A percentile compares a stretch with the other conserved stretches of the same genome.
Evolutionary conservation across 345 rosid genomes (phyloP).

Genomic region (Lepidium aucheri): DNA sequence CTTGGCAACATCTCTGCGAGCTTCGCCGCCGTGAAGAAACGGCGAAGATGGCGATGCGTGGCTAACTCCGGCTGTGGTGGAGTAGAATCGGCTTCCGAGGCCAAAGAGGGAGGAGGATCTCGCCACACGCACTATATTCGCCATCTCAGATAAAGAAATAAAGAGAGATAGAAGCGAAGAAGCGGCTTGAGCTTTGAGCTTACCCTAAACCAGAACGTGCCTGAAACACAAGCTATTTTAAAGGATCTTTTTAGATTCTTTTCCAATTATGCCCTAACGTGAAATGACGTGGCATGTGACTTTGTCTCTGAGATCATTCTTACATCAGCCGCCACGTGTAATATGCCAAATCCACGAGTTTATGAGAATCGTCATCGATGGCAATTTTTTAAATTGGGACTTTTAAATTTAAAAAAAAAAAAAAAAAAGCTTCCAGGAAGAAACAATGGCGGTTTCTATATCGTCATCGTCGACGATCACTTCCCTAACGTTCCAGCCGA

Average conservation of each 20-base stretch:
- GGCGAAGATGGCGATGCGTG: slow-evolving; percentile 5
- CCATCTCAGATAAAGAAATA: slow-evolving; percentile 32
- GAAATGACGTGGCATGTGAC: slow-evolving; percentile 15
- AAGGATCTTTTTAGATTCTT: slow-evolving; percentile 8
- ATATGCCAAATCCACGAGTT: slow-evolving; percentile 26
- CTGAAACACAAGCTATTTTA: background rate
- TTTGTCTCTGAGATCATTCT: background rate
- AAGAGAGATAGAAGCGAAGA: background rate
- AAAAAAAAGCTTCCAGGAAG: background rate
- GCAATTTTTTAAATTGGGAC: background rate
- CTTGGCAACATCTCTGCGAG: slow-evolving; percentile 33
- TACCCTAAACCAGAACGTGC: slow-evolving; percentile 14
- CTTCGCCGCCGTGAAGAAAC: slow-evolving; percentile 22
- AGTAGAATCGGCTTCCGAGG: slow-evolving; percentile 16
- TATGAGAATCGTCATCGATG: background rate
- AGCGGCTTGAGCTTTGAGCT: slow-evolving; percentile 2
- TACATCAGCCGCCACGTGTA: slow-evolving; percentile 29
- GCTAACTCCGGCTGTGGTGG: slow-evolving; percentile 14
- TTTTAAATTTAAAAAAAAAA: background rate
- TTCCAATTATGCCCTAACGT: slow-evolving; percentile 1
- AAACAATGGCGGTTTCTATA: slow-evolving; percentile 41
- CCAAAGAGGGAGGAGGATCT: slow-evolving; percentile 30
- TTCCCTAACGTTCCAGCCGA: slow-evolving; percentile 12
- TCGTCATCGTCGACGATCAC: slow-evolving; percentile 24
- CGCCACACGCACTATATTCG: slow-evolving; percentile 41